Percentiles rank a stretch among this genome's conserved stretches.
Conservation (phyloP, 1,284 basidiomycete genomes). For the Phaffia rhodozyma region DNA sequence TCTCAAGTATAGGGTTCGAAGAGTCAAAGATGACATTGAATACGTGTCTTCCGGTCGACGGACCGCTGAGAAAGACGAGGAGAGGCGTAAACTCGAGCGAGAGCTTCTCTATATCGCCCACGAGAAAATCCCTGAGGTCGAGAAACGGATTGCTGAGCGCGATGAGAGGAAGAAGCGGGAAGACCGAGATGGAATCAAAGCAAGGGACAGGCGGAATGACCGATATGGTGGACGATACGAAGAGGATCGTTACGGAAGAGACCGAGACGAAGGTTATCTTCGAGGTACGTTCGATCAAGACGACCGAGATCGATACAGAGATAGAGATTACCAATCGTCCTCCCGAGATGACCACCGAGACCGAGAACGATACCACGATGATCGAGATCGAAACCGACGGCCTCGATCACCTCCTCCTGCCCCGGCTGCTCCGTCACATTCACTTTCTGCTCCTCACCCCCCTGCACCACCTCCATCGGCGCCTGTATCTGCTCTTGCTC, state of each 20-base stretch:
- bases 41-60: conserved; percentile 71
- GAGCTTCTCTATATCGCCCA: conserved; percentile 80
- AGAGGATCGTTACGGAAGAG: conserved; percentile 32
- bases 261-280: conserved; percentile 29
- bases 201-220: conserved; percentile 77
- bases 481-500: conserved; percentile 41
- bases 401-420: conserved; percentile 26
- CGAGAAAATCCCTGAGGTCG: conserved; percentile 81
- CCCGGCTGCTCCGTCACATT: conserved; percentile 26
- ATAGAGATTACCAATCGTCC: conserved; percentile 27
- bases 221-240: conserved; percentile 54
- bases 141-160: conserved; percentile 67
- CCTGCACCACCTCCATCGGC: conserved; percentile 41
- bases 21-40: conserved; percentile 88
- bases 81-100: conserved; percentile 74
- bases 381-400: conserved; percentile 33
- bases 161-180: conserved; percentile 66
- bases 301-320: conserved; percentile 33
- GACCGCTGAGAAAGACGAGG: conserved; percentile 65
- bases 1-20: conserved; percentile 69
- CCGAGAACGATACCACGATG: conserved; percentile 33
- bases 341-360: conserved; percentile 20
- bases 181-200: conserved; percentile 61
- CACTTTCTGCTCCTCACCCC: conserved; percentile 37
- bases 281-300: conserved; percentile 37